Evolutionary conservation across 2,329 filamentous ascomycete species (phyloP).

Genomic region (Dactylonectria macrodidyma): DNA sequence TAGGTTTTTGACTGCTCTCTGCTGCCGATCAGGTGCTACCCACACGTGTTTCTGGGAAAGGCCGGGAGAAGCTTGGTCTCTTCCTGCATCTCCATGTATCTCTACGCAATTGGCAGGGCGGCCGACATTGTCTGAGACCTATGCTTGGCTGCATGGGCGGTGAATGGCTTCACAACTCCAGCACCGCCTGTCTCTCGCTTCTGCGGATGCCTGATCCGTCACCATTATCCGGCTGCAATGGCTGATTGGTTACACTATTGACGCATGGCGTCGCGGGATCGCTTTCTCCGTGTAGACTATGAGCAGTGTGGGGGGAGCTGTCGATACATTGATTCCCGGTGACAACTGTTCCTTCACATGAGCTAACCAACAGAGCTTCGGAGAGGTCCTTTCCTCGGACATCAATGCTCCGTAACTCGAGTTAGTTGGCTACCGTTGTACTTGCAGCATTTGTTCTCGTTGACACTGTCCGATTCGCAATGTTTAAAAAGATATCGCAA

Average conservation of each 20-base stretch:
- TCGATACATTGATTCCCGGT: neutral
- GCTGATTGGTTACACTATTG: conserved; percentile 11
- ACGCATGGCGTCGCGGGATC: conserved; percentile 7
- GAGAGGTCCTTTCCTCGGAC: neutral
- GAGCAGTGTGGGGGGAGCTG: conserved; percentile 1
- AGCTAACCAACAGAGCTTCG: conserved; percentile 5
- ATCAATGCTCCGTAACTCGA: neutral
- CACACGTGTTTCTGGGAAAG: conserved; percentile 16
- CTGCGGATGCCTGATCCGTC: conserved; percentile 9
- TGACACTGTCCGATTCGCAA: neutral
- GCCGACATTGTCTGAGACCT: conserved; percentile 24
- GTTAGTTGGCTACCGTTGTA: neutral
- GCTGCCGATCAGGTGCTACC: neutral
- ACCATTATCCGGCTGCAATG: neutral
- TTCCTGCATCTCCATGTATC: neutral
- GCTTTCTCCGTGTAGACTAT: neutral
- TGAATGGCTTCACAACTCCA: conserved; percentile 24
- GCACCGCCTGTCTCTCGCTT: conserved; percentile 9
- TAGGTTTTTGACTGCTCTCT: neutral
- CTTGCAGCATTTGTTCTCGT: neutral
- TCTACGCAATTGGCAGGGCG: conserved; percentile 21
- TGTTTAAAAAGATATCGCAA: neutral
- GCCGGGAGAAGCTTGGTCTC: neutral
- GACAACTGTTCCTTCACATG: no score
- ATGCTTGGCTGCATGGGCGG: conserved; percentile 38